Conservation (phyloP, 2,329 filamentous ascomycete species). For the Penicillium sp. region DNA sequence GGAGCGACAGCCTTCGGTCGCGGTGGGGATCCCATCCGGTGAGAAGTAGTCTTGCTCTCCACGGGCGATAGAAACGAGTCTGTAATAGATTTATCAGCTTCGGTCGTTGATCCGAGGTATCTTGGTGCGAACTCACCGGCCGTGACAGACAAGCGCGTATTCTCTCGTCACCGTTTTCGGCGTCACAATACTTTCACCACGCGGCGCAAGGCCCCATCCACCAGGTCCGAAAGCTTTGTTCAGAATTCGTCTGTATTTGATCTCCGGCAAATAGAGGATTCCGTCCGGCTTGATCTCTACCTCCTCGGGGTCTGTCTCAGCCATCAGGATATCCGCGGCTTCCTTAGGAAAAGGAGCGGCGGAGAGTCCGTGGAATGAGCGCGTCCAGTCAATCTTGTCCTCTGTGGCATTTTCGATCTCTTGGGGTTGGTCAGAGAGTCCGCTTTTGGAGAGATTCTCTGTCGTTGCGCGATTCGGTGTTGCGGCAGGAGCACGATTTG, state of each 20-base stretch:
- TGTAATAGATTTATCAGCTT: constrained; percentile 37
- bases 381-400: constrained; percentile 72
- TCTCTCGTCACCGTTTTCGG: constrained; percentile 79
- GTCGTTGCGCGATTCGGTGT: constrained; percentile 32
- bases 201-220: constrained; percentile 88
- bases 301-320: constrained; percentile 67
- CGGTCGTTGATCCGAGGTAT: neutral
- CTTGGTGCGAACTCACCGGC: constrained; percentile 58
- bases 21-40: constrained; percentile 84
- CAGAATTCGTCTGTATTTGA: constrained; percentile 90
- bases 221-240: constrained; percentile 91
- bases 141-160: constrained; percentile 85
- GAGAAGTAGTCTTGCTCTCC: constrained; percentile 94
- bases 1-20: constrained; percentile 94
- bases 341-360: constrained; percentile 68
- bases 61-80: constrained; percentile 85
- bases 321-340: constrained; percentile 65
- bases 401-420: constrained; percentile 28
- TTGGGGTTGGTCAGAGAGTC: constrained; percentile 36
- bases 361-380: constrained; percentile 77
- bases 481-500: constrained; percentile 17
- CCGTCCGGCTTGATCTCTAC: constrained; percentile 98
- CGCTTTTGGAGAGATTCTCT: constrained; percentile 39
- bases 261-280: constrained; percentile 93
- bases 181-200: constrained; percentile 82